Base-by-base conservation (phyloP, 2,329 filamentous ascomycete genomes). In the Hypoxylon sp. region DNA sequence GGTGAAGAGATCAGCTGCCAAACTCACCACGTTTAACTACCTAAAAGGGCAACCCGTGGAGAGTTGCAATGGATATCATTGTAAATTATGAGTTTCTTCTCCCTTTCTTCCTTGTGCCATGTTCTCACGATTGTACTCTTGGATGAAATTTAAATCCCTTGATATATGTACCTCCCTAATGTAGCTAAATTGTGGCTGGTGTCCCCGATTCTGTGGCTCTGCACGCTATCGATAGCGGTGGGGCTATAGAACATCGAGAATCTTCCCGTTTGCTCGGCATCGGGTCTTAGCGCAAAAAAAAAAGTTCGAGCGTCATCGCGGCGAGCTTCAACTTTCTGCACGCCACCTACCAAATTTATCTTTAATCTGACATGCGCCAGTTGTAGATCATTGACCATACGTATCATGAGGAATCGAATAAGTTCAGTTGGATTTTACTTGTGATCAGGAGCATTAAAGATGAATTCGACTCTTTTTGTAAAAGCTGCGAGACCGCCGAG, bases 391-490 rank as follows among this genome's bases (percentile, higher is more conserved):
- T 53, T 41, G 21, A 6, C 7, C 46, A 23, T 45, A 39, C 50
- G 19, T 67, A 61, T 63, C 6, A 68, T 70, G 65, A 57, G 16
- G 27, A 59, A 51, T 63, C 41, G 29, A 16, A 59, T 51, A 37
- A 51, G 1, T 9, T 32, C 6, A 8, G 23, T 55, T 47, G 39
- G 43, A 37, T 39, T 65, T 52, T 29, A 57, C n/a, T 25, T 57
- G 55, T 45, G 23, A 68, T 47, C 23, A 61, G 53, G 39, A 41
- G 32, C 50, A 53, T 53, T 66, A 74, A 79, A 69, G 45, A 85
- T 85, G 84, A 85, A 84, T 73, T 78, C 83, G 41, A 81, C 76
- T 73, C 73, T 84, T 69, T 71, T 85, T 64, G 78, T 79, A 65
- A 85, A 83, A 77, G 80, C 81, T 51, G 79, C 79, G 68, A 77